Evolutionary conservation across 495 filamentous ascomycete species (phyloP).

Genomic region (Trichoderma asperelloides): DNA sequence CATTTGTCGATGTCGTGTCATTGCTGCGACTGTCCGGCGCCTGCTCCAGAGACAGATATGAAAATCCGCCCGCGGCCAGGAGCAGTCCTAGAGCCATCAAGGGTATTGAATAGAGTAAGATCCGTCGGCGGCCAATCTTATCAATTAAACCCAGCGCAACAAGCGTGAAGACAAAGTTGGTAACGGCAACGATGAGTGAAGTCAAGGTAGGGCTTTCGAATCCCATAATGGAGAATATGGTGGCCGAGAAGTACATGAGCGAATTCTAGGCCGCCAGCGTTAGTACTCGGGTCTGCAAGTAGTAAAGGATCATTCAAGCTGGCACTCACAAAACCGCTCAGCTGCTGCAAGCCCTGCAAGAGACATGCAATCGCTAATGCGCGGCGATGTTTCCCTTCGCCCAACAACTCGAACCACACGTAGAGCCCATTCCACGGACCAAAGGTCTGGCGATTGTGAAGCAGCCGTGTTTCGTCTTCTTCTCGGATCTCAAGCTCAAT

Average conservation of each 20-base stretch:
- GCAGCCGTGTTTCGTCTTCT: conserved; percentile 45
- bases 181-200: conserved; percentile 69
- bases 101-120: conserved; percentile 76
- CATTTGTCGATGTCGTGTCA: not conserved
- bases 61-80: conserved; percentile 58
- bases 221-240: conserved; percentile 72
- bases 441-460: conserved; percentile 20
- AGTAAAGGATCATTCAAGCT: not conserved
- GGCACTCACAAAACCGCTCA: conserved; percentile 72
- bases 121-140: conserved; percentile 67
- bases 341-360: conserved; percentile 79
- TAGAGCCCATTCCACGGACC: conserved; percentile 26
- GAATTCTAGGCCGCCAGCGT: conserved; percentile 52
- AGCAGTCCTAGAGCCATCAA: conserved; percentile 70
- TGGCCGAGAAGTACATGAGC: conserved; percentile 93
- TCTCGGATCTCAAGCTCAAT: conserved; percentile 63
- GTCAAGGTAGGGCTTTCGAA: conserved; percentile 76
- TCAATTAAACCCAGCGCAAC: conserved; percentile 73
- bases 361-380: conserved; percentile 78
- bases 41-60: conserved; percentile 33
- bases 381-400: conserved; percentile 57
- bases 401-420: conserved; percentile 47
- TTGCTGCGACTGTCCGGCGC: not conserved
- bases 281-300: not conserved
- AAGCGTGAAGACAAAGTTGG: conserved; percentile 76